These are phyloP conservation scores for Daldinia loculata DNA, from an alignment of 495 filamentous ascomycete species.

Conservation along the genomic window DNA sequence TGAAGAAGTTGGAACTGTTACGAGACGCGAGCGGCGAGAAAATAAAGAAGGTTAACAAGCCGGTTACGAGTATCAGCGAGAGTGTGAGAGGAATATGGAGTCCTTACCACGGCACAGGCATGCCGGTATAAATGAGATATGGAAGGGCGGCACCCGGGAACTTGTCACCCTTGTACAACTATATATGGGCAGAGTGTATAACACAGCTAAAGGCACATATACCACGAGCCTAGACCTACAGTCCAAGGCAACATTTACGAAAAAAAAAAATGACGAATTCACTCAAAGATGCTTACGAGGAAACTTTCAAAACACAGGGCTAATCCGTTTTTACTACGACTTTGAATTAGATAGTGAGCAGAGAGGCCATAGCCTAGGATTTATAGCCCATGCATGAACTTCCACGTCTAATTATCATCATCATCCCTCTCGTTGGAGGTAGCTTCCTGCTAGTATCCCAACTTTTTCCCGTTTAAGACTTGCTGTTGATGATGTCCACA, in stretches of 20 bases:
- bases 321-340: not conserved
- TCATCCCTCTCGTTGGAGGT: constrained; percentile 5
- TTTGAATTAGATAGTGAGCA: constrained; percentile 19
- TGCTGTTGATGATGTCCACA: constrained; percentile 69
- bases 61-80: constrained; percentile 85
- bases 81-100: constrained; percentile 95
- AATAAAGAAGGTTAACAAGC: constrained; percentile 78
- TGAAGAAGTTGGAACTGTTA: constrained; percentile 81
- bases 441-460: not conserved
- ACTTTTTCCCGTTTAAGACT: constrained; percentile 46
- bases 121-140: constrained; percentile 48
- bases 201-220: constrained; percentile 15
- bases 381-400: constrained; percentile 4
- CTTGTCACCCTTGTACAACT: constrained; percentile 18
- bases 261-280: constrained; percentile 13
- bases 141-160: not conserved
- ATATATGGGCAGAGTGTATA: constrained; percentile 21
- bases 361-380: constrained; percentile 2
- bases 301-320: not conserved
- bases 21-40: constrained; percentile 89
- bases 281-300: not conserved
- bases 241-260: constrained; percentile 14
- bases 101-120: constrained; percentile 80
- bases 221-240: constrained; percentile 1
- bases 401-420: constrained; percentile 2